Conservation (phyloP, 805 yeast genomes). For the Yueomyces sinensis region DNA sequence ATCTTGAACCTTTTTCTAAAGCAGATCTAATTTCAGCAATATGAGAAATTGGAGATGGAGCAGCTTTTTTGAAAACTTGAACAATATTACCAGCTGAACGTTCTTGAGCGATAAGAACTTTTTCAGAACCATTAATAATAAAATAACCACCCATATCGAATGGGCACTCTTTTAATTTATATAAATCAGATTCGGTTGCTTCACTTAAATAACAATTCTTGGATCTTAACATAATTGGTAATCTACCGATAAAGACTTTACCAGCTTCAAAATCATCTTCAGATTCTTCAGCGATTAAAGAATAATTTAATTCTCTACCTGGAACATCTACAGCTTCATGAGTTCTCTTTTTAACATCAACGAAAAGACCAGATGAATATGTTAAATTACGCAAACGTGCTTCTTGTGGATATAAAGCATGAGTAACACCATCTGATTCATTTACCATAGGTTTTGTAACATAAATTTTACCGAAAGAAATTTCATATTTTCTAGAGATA, state of each 20-base stretch:
- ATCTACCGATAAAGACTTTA: conserved; percentile 87
- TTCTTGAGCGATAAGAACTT: conserved; percentile 96
- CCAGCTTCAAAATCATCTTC: conserved; percentile 59
- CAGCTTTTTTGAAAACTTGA: conserved; percentile 95
- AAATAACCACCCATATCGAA: conserved; percentile 99
- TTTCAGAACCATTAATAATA: conserved; percentile 96
- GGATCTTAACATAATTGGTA: conserved; percentile 95
- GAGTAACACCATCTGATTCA: conserved; percentile 99
- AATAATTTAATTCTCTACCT: conserved; percentile 47
- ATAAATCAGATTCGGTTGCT: conserved; percentile 82
- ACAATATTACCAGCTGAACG: conserved; percentile 97
- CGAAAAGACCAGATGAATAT: conserved; percentile 90
- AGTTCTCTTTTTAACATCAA: conserved; percentile 87
- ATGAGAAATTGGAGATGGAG: conserved; percentile 92
- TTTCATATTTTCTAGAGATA: conserved; percentile 84
- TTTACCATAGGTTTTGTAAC: conserved; percentile 96
- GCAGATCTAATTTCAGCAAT: conserved; percentile 96
- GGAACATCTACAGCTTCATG: conserved; percentile 70
- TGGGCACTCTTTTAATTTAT: conserved; percentile 95
- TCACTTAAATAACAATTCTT: conserved; percentile 89
- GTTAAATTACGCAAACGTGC: conserved; percentile 94
- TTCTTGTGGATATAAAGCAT: conserved; percentile 95
- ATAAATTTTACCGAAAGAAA: conserved; percentile 94
- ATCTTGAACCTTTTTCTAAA: conserved; percentile 90
- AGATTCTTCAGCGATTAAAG: conserved; percentile 33